Evolutionary conservation across 2,329 filamentous ascomycete species (phyloP).

Genomic region (Hymenoscyphus infarciens): DNA sequence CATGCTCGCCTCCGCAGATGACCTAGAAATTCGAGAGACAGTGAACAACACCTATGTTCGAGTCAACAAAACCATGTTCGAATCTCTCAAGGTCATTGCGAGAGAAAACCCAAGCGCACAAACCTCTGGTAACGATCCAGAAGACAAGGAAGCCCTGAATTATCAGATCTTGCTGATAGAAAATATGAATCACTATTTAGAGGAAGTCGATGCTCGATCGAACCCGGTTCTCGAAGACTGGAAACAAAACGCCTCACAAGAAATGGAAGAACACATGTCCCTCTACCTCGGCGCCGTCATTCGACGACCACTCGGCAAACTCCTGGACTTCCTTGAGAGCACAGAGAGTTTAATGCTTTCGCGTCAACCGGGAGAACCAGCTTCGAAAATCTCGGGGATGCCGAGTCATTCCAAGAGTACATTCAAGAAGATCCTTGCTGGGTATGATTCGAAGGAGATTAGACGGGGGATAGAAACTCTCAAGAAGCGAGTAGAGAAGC

Average conservation of each 20-base stretch:
- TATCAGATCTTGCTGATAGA: slow-evolving; percentile 97
- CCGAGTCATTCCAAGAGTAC: slow-evolving; percentile 77
- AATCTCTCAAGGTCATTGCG: slow-evolving; percentile 92
- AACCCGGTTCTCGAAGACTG: slow-evolving; percentile 78
- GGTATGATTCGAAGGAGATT: slow-evolving; percentile 80
- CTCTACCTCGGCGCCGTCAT: slow-evolving; percentile 87
- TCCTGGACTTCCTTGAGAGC: slow-evolving; percentile 88
- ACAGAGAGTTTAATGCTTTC: slow-evolving; percentile 67
- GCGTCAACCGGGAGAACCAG: slow-evolving; percentile 55
- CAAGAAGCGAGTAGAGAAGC: slow-evolving; percentile 91
- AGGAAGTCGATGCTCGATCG: slow-evolving; percentile 75
- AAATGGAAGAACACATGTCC: slow-evolving; percentile 82
- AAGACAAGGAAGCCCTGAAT: slow-evolving; percentile 95
- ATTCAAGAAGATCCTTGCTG: slow-evolving; percentile 81
- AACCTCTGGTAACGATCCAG: slow-evolving; percentile 55
- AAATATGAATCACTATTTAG: slow-evolving; percentile 97
- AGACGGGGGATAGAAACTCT: slow-evolving; percentile 86
- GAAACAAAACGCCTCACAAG: slow-evolving; percentile 71
- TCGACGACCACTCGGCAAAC: slow-evolving; percentile 80
- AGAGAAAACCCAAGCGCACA: slow-evolving; percentile 56
- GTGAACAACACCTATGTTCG: slow-evolving; percentile 85
- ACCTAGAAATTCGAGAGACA: slow-evolving; percentile 67
- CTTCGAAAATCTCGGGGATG: slow-evolving; percentile 67
- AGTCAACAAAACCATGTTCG: slow-evolving; percentile 94
- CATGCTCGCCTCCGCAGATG: slow-evolving; percentile 63